Evolutionary conservation across 2,329 filamentous ascomycete species (phyloP), one percentile per base, ranked within the genome.

Genomic region (Ophiostoma sp.): DNA sequence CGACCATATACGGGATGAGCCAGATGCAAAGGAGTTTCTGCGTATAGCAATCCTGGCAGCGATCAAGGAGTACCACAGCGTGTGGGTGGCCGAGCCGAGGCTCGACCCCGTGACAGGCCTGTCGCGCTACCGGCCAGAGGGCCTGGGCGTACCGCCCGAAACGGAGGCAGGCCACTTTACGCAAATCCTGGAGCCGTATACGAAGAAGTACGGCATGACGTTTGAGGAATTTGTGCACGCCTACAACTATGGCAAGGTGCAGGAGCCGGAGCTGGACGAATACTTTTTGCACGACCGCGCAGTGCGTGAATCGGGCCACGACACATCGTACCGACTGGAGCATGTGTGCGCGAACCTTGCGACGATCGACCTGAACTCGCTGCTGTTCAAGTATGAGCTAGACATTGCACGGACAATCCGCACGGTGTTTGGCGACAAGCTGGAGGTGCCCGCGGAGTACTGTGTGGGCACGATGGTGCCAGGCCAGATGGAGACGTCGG

Each of bases 211-310:
- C 79, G 85, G 86, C 66, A 89, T 98, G 87, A 83, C 81, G 0
- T 94, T 97, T 74, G 80, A 91, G 27, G 86, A 96, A 67, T 97
- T 98, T 76, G 92, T 97, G 36, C 79, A 87, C 44, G 92, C 91
- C 0, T 99, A 99, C 83, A 98, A 98, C 77, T 78, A 87, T 70
- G 87, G 89, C 27, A 77, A 86, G 66, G 85, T 99, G 40, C 78
- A 83, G 64, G 94, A 98, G 79, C 93, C 93, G 0, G 92, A 96
- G 71, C 83, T 99, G 14, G 95, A 99, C 75, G 88, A 93, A 64
- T 99, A 98, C 79, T 98, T 98, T 80, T 81, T 96, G 76, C 95
- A 99, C 77, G 95, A 99, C 76, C 90, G 95, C 70, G 93, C 94
- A 2, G 93, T 98, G 45, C 89, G 95, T 73, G 95, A 99, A 78